A percentile compares a stretch with the other conserved stretches of the same genome.
Conservation (phyloP, 192 early-diverging fungal species). For the Rhizoclosmatium sp. region DNA sequence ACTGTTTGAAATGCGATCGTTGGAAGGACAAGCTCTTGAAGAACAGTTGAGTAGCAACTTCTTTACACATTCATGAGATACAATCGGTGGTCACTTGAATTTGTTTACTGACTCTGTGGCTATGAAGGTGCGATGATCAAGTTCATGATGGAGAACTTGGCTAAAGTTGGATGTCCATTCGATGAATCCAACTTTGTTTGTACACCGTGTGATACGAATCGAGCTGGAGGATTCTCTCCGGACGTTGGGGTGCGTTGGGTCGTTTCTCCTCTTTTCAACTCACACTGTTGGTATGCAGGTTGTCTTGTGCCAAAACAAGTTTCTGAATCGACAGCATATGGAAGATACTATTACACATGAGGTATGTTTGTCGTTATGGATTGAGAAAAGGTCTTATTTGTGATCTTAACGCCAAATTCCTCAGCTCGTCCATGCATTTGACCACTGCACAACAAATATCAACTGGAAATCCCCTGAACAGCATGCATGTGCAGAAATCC, state of each 20-base stretch:
- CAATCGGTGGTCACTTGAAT: neutral
- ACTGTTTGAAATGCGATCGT: slow-evolving; percentile 68
- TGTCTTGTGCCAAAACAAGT: slow-evolving; percentile 86
- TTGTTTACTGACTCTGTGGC: neutral
- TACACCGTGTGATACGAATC: slow-evolving; percentile 79
- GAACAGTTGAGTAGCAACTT: slow-evolving; percentile 39
- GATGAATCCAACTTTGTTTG: slow-evolving; percentile 74
- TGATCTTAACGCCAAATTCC: neutral
- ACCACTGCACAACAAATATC: slow-evolving; percentile 56
- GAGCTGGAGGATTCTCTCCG: slow-evolving; percentile 88
- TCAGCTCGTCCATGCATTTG: slow-evolving; percentile 63
- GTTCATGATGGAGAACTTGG: slow-evolving; percentile 86
- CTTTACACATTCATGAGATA: neutral
- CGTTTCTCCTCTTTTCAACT: neutral
- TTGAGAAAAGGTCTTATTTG: neutral
- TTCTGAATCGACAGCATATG: slow-evolving; percentile 80
- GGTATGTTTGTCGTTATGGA: slow-evolving; percentile 10
- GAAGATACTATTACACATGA: slow-evolving; percentile 96
- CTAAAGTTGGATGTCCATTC: slow-evolving; percentile 71
- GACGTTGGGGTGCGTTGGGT: slow-evolving; percentile 61
- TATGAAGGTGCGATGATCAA: slow-evolving; percentile 74
- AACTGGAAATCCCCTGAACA: slow-evolving; percentile 58
- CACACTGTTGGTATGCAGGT: slow-evolving; percentile 44
- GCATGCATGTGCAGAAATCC: slow-evolving; percentile 63
- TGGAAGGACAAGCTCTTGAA: slow-evolving; percentile 81